Conservation (phyloP, 352 stramenopile species). For the Globisporangium apiculatum region DNA sequence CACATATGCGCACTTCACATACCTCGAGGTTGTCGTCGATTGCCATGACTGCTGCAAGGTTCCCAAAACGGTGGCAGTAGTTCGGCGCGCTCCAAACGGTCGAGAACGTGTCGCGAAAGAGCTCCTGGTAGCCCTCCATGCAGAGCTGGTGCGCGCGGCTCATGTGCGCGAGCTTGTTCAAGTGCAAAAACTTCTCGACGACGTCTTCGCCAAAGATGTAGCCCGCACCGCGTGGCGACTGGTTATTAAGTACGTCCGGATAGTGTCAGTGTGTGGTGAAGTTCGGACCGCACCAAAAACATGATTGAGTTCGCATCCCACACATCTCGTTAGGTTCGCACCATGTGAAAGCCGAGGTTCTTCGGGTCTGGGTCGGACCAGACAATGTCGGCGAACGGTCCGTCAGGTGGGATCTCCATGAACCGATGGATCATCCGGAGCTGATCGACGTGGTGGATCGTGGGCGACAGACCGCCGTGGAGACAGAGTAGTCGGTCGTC, state of each 20-base stretch:
- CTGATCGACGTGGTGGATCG: constrained; percentile 88
- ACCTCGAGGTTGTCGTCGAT: constrained; percentile 59
- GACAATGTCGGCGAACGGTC: constrained; percentile 76
- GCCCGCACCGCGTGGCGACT: constrained; percentile 71
- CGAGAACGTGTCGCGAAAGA: constrained; percentile 70
- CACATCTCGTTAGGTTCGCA: constrained; percentile 6
- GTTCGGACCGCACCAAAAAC: too few species aligned
- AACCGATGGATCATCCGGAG: constrained; percentile 84
- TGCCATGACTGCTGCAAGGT: constrained; percentile 64
- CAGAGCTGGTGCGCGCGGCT: constrained; percentile 79
- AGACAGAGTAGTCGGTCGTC: constrained; percentile 60
- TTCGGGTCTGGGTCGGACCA: constrained; percentile 82
- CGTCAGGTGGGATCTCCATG: constrained; percentile 73
- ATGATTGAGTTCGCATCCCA: too few species aligned
- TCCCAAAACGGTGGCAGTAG: constrained; percentile 85
- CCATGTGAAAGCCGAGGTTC: constrained; percentile 80
- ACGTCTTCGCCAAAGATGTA: constrained; percentile 87
- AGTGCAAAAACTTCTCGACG: constrained; percentile 75
- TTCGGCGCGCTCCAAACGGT: constrained; percentile 85
- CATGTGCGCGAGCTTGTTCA: constrained; percentile 78
- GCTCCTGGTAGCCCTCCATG: constrained; percentile 79
- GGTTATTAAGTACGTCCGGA: not conserved
- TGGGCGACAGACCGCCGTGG: constrained; percentile 59
- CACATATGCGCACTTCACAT: not conserved
- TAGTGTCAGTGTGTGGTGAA: too few species aligned